Evolutionary conservation across 176 grass and related monocot species (phyloP), one percentile per base, ranked within the genome.

Genomic region (Musa beccarii): DNA sequence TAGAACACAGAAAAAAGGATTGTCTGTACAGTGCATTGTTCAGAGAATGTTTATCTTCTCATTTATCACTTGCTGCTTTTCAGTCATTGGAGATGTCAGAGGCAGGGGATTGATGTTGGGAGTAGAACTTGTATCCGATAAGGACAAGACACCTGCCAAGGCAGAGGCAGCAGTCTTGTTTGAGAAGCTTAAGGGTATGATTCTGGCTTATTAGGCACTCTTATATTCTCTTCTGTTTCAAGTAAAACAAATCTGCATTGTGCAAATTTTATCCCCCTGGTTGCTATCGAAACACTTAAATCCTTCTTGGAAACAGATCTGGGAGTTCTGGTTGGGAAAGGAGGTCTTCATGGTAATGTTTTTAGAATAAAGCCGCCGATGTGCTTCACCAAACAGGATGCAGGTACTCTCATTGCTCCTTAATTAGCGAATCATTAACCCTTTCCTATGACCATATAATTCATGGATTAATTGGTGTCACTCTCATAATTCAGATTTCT

Each of bases 331-430:
- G 84, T 99, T 23, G 95, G 95, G 57, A 99, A 99, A 84, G 88
- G 95, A 0, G 86, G 95, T 29, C 86, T 99, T 10, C 88, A 94
- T 25, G 90, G 90, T 54, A 99, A 92, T 16, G 95, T 94, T 43
- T 94, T 99, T 82, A 87, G 95, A 66, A 94, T 99, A 76, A 99
- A 99, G 83, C 95, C 95, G 71, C 95, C 95, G 3, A 99, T 99
- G 95, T 99, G 95, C 82, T 99, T 99, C 55, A 86, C 82, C 51
- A 94, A 84, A 78, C 88, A 87, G 17, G 95, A 99, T 66, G 90
- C 88, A 92, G 95, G 95, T 99, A 52, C 3, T 52, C 80, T 69
- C 67, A 26, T 17, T 24, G 9, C 5, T 23, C 62, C 63, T 19
- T 24, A 20, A 34, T 82, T 9, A 52, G 11, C 21, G 69, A 17